Evolutionary conservation across 2,329 filamentous ascomycete genomes (phyloP).

Genomic region (Aspergillus transmontanensis): DNA sequence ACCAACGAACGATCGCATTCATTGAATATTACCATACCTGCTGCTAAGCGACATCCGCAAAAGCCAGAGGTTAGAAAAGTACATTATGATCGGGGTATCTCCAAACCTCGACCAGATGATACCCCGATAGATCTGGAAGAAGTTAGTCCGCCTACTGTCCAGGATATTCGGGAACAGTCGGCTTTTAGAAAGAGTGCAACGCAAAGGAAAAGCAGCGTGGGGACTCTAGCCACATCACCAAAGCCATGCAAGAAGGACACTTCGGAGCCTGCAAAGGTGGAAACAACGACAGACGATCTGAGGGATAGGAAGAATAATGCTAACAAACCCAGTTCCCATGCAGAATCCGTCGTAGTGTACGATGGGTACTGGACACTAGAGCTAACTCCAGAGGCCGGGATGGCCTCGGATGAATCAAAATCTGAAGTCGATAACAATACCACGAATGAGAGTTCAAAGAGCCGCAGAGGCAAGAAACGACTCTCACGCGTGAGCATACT

Average conservation of each 20-base stretch:
- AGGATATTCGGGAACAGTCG: background rate
- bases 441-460: constrained; percentile 2
- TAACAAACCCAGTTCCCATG: constrained; percentile 7
- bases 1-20: background rate
- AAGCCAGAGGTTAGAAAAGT: background rate
- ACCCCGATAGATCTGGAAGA: background rate
- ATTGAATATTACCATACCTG: background rate
- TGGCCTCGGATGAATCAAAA: constrained; percentile 8
- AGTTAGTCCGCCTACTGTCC: constrained; percentile 1
- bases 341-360: constrained; percentile 17
- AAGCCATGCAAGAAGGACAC: background rate
- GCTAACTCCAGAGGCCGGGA: constrained; percentile 5
- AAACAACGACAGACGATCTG: background rate
- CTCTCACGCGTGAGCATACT: constrained; percentile 38
- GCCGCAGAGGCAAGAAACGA: constrained; percentile 30
- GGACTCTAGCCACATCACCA: background rate
- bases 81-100: background rate
- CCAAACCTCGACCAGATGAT: background rate
- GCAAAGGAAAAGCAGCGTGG: background rate
- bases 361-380: constrained; percentile 17
- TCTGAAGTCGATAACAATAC: background rate
- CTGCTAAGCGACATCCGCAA: background rate
- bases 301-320: background rate
- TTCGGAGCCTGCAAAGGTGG: background rate
- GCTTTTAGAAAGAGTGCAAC: background rate